These are phyloP conservation scores for Pezicula neosporulosa DNA, from an alignment of 2,329 filamentous ascomycete genomes.

Conservation along the genomic window DNA sequence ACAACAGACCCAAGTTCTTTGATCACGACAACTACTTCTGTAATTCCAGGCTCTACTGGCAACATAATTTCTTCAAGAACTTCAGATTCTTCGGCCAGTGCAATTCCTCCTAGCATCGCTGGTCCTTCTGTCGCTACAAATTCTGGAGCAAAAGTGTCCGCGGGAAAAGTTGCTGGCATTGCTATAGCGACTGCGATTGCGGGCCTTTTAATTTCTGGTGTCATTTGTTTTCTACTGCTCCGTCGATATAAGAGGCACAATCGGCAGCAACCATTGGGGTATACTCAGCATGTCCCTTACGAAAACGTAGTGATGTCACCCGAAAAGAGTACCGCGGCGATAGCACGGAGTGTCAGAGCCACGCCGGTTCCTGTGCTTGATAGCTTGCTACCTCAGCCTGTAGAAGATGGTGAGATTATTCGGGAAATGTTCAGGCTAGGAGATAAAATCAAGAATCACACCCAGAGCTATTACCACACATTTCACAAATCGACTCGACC, in stretches of 20 bases:
- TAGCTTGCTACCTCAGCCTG: slow-evolving; percentile 9
- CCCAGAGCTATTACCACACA: slow-evolving; percentile 14
- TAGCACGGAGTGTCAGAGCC: not conserved
- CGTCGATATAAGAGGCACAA: slow-evolving; percentile 3
- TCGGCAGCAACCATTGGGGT: not conserved
- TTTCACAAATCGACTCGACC: slow-evolving; percentile 1
- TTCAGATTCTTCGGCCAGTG: too few species aligned
- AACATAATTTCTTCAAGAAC: too few species aligned
- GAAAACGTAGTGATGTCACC: not conserved
- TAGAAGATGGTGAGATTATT: slow-evolving; percentile 11
- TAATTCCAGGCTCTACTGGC: too few species aligned
- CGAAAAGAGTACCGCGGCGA: slow-evolving; percentile 1
- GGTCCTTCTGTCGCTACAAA: not conserved
- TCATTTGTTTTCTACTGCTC: slow-evolving; percentile 7
- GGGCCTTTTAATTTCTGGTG: slow-evolving; percentile 22
- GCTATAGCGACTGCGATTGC: slow-evolving; percentile 31
- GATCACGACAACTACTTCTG: too few species aligned
- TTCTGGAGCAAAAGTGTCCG: not conserved
- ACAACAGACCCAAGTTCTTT: too few species aligned
- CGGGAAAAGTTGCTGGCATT: slow-evolving; percentile 29
- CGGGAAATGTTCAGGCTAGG: slow-evolving; percentile 12
- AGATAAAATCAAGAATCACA: slow-evolving; percentile 16
- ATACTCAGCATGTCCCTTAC: not conserved
- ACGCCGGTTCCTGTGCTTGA: slow-evolving; percentile 5
- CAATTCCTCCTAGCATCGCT: too few species aligned